A percentile compares a stretch with the other conserved stretches of the same genome.
Evolutionary conservation across 2,329 filamentous ascomycete genomes (phyloP).

Genomic region (Nothomitra cinnamomea): DNA sequence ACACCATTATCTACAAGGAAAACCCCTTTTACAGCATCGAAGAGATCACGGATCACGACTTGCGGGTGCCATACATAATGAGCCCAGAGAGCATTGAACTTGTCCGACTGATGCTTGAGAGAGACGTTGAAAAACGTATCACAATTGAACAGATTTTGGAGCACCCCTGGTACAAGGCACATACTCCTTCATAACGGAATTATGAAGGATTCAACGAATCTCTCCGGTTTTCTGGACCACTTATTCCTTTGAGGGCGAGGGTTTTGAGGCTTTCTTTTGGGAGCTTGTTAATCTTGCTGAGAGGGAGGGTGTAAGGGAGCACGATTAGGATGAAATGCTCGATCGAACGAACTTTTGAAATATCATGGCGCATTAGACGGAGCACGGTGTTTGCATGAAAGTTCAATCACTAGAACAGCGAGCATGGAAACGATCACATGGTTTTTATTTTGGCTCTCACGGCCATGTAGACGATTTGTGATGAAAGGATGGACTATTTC

Average conservation of each 20-base stretch:
- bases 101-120: slow-evolving; percentile 79
- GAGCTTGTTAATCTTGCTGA: no score
- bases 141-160: slow-evolving; percentile 78
- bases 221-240: neutral
- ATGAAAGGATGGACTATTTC: no score
- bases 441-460: no score
- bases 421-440: no score
- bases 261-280: neutral
- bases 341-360: no score
- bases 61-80: slow-evolving; percentile 75
- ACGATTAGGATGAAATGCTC: no score
- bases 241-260: neutral
- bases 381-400: no score
- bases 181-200: neutral
- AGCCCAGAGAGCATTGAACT: slow-evolving; percentile 88
- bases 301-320: no score
- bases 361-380: no score
- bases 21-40: slow-evolving; percentile 98
- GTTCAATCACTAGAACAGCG: no score
- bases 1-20: slow-evolving; percentile 98
- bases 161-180: slow-evolving; percentile 57
- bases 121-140: slow-evolving; percentile 66
- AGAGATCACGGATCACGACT: slow-evolving; percentile 94
- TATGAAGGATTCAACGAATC: neutral
- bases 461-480: no score